phyloP scores from a whole-genome alignment of 2,329 filamentous ascomycete genomes.

The Fusarium paranaense region DNA sequence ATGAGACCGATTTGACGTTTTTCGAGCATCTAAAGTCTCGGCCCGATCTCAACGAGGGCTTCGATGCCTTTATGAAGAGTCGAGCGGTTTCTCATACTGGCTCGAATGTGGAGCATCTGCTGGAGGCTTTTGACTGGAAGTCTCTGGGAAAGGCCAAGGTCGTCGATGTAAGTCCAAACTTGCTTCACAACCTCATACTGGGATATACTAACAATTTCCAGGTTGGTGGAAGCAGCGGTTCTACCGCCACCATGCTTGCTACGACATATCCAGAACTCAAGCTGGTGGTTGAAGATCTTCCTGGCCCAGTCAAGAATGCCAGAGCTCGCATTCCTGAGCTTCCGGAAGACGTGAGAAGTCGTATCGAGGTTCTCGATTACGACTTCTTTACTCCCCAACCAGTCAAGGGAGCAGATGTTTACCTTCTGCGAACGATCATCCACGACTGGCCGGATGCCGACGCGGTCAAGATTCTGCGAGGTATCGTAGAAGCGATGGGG shows the following conservation, averaged over 20 bases:
- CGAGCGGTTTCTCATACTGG: slow-evolving; percentile 30
- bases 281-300: slow-evolving; percentile 52
- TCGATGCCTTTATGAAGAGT: slow-evolving; percentile 31
- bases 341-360: slow-evolving; percentile 24
- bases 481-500: slow-evolving; percentile 14
- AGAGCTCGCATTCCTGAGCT: slow-evolving; percentile 33
- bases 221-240: slow-evolving; percentile 28
- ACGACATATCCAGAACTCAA: slow-evolving; percentile 48
- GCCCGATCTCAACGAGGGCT: background rate
- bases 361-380: slow-evolving; percentile 43
- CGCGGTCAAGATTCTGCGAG: slow-evolving; percentile 45
- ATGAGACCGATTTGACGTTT: slow-evolving; percentile 42
- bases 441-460: slow-evolving; percentile 53
- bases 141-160: slow-evolving; percentile 6
- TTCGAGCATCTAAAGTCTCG: slow-evolving; percentile 47
- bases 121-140: slow-evolving; percentile 24
- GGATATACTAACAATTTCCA: background rate
- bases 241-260: slow-evolving; percentile 34
- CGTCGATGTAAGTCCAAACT: slow-evolving; percentile 12
- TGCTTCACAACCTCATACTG: rapidly evolving
- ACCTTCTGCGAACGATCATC: slow-evolving; percentile 47
- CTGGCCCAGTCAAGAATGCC: background rate
- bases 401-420: slow-evolving; percentile 44
- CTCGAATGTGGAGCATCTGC: slow-evolving; percentile 26
- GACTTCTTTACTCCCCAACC: slow-evolving; percentile 51